phyloP scores from a whole-genome alignment of 495 filamentous ascomycete species.

The Talaromyces borbonicus region DNA sequence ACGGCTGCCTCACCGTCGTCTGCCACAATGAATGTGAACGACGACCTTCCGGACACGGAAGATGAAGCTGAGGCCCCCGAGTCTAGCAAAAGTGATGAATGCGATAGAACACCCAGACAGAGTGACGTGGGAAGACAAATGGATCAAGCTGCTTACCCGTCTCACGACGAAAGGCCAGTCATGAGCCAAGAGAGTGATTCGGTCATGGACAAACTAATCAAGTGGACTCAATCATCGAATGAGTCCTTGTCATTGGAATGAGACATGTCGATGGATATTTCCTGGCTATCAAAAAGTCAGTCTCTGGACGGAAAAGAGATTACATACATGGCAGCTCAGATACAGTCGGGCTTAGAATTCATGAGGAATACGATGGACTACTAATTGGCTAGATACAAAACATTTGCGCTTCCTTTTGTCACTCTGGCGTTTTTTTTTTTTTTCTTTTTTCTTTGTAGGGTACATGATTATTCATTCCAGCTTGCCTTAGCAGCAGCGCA shows the following conservation, averaged over 20 bases:
- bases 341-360: background rate
- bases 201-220: constrained; percentile 2
- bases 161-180: background rate
- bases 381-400: background rate
- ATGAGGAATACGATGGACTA: constrained; percentile 1
- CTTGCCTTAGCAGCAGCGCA: background rate
- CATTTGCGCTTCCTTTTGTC: background rate
- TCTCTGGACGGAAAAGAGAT: background rate
- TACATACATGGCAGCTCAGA: background rate
- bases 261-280: background rate
- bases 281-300: background rate
- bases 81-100: constrained; percentile 7
- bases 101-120: constrained; percentile 7
- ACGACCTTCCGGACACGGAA: background rate
- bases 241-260: background rate
- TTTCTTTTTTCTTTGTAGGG: background rate
- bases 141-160: background rate
- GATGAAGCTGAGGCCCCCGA: constrained; percentile 3
- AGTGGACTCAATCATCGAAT: constrained; percentile 6
- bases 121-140: background rate
- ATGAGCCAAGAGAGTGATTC: constrained; percentile 6
- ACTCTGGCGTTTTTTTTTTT: background rate
- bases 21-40: background rate
- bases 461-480: background rate
- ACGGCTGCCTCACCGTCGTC: background rate